Base-by-base conservation (phyloP, 495 filamentous ascomycete genomes). In the Aspergillus conjunctus region DNA sequence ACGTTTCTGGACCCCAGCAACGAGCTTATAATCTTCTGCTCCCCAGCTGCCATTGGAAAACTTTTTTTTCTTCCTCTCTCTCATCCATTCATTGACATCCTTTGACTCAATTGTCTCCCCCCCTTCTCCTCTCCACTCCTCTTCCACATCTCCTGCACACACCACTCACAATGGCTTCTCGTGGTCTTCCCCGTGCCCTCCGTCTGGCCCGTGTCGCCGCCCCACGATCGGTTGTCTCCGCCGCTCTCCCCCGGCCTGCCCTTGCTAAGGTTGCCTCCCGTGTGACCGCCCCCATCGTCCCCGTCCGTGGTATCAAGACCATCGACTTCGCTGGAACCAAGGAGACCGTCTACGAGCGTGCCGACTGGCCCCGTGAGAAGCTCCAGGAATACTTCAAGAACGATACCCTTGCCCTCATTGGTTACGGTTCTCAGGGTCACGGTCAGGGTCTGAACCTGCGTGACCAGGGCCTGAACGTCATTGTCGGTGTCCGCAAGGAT, bases 361-460 rank as follows among this genome's bases (percentile, higher is more conserved):
- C 86, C 66, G 94, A 98, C 81, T 98, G 94, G 94, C 94, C 94
- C 67, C 85, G 87, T 75, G 93, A 97, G 83, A 97, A 96, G 87
- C 89, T 98, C 68, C 81, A 97, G 88, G 91, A 97, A 50, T 98
- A 91, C 87, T 98, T 98, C 90, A 98, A 98, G 87, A 87, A 98
- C 81, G 94, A 98, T 74, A 98, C 93, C 71, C 91, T 98, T 70
- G 94, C 95, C 62, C 89, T 98, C 68, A 98, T 98, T 77, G 94
- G 94, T 74, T 98, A 98, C 82, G 94, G 94, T 69, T 98, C 95
- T 66, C 94, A 98, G 83, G 88, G 94, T 66, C 94, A 98, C 81
- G 94, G 95, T 67, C 94, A 98, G 83, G 95, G 95, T 73, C 89
- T 98, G 65, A 98, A 98, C 85, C 87, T 98, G 68, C 92, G 94